A percentile compares a stretch with the other conserved stretches of the same genome.
phyloP scores from a whole-genome alignment of 257 asterid species.

The Scutellaria barbata region DNA sequence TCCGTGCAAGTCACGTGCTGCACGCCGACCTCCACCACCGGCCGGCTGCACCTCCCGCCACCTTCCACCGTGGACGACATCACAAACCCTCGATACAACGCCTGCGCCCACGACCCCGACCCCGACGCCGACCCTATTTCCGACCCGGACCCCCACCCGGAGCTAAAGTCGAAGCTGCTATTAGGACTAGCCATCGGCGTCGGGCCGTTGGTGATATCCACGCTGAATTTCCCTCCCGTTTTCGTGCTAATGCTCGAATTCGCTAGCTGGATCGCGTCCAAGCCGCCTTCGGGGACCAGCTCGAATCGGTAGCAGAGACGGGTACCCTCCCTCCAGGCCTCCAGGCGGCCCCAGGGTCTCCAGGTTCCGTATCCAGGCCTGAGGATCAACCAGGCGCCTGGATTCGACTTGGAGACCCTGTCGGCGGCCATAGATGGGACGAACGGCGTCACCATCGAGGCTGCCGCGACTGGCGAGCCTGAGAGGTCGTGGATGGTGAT shows the following conservation, averaged over 20 bases:
- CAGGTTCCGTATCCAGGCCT: constrained; percentile 84
- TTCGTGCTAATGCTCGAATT: constrained; percentile 61
- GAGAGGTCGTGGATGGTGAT: constrained; percentile 93
- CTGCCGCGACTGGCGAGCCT: constrained; percentile 94
- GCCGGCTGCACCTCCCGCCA: constrained; percentile 67
- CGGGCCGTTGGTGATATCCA: constrained; percentile 75
- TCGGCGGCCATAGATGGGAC: constrained; percentile 75
- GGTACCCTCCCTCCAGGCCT: constrained; percentile 83
- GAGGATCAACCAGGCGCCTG: constrained; percentile 99
- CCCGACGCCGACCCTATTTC: constrained; percentile 64
- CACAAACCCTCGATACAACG: constrained; percentile 76
- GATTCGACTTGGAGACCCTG: constrained; percentile 78
- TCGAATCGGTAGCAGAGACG: constrained; percentile 84
- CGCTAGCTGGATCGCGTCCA: constrained; percentile 71
- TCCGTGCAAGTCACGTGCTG: constrained; percentile 93
- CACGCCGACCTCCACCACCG: constrained; percentile 93
- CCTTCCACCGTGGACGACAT: constrained; percentile 87
- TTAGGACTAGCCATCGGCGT: constrained; percentile 82
- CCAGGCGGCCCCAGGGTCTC: constrained; percentile 98
- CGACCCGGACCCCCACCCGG: constrained; percentile 66
- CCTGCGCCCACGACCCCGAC: constrained; percentile 82
- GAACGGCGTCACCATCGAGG: constrained; percentile 97
- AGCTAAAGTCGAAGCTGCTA: constrained; percentile 80
- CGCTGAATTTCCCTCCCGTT: constrained; percentile 70
- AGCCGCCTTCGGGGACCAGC: constrained; percentile 78